Evolutionary conservation across 2,329 filamentous ascomycete species (phyloP), one percentile per base, ranked within the genome.

Genomic region (Pezicula carpinea): DNA sequence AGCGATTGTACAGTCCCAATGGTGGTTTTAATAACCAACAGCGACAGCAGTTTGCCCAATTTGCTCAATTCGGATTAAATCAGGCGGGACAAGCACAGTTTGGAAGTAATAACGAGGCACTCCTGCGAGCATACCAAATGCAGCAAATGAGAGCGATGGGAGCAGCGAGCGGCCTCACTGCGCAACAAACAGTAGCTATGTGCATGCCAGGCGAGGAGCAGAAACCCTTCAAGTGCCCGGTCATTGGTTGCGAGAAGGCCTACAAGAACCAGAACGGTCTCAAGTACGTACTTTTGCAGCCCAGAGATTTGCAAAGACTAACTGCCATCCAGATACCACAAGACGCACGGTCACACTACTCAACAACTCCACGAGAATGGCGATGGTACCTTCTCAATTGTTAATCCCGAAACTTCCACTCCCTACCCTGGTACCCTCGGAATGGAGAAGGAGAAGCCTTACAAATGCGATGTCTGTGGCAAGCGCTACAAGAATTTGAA

Each of bases 401-500:
- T 99, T 43, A 95, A 99, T 59, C 93, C 93, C 0, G 88, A 96
- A 63, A 97, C 93, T 0, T 93, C 88, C 22, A 81, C 89, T 1
- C 93, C 93, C 0, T 99, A 97, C 56, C 93, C 93, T 0, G 93
- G 93, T 26, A 97, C 93, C 1, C 75, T 96, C 31, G 93, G 93
- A n/a, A 99, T 99, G 93, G 93, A 99, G 71, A 99, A 97, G 67
- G 92, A 97, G 73, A 99, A 99, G 73, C 93, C 93, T 3, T 97
- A 97, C 66, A 91, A 91, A 63, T 99, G 93, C 67, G 91, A 97
- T 55, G 86, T 90, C 10, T 99, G 93, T 64, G 91, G 92, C 60
- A 99, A 99, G 74, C 87, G 93, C 44, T 99, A 99, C 73, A 99
- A 99, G 82, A 99, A 99, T 64, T 69, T 99, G 51, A 99, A 99